A percentile compares a stretch with the other conserved stretches of the same genome.
These are phyloP conservation scores for Globisporangium camurandrum DNA, from an alignment of 352 stramenopile species.

Conservation along the genomic window DNA sequence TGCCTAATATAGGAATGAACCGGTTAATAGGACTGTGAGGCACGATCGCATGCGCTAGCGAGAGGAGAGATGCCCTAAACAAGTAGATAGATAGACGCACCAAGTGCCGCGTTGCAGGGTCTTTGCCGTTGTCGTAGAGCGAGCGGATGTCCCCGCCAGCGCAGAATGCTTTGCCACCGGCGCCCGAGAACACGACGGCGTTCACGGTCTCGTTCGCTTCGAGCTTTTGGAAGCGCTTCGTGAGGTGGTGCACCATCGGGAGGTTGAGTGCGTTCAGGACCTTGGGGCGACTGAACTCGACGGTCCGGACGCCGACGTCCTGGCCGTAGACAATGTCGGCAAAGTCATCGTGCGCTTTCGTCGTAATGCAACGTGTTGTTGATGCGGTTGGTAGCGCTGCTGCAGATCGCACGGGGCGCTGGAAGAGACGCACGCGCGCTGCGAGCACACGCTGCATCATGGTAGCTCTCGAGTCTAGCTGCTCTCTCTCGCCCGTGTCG, in stretches of 20 bases:
- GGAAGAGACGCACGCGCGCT: slow-evolving; percentile 48
- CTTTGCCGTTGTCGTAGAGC: slow-evolving; percentile 79
- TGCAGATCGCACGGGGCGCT: slow-evolving; percentile 52
- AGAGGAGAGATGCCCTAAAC: neutral
- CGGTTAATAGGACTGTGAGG: neutral
- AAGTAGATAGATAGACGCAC: slow-evolving; percentile 6
- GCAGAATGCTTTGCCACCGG: slow-evolving; percentile 89
- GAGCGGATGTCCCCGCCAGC: slow-evolving; percentile 92
- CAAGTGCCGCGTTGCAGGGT: slow-evolving; percentile 57
- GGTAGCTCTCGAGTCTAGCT: neutral
- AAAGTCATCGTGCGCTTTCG: slow-evolving; percentile 43
- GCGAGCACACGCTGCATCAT: slow-evolving; percentile 42
- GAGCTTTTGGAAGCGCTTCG: slow-evolving; percentile 78
- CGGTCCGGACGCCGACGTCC: slow-evolving; percentile 66
- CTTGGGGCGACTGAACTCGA: slow-evolving; percentile 89
- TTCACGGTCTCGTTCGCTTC: slow-evolving; percentile 74
- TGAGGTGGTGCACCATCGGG: slow-evolving; percentile 89
- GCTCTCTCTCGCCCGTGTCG: neutral
- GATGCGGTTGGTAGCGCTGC: no score
- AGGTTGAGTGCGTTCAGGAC: slow-evolving; percentile 90
- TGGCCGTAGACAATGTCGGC: slow-evolving; percentile 69
- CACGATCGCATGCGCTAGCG: neutral
- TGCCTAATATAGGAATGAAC: slow-evolving; percentile 12
- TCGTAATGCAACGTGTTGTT: slow-evolving; percentile 17
- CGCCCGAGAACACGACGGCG: slow-evolving; percentile 76